Percentiles rank a stretch among this genome's conserved stretches.
phyloP scores from a whole-genome alignment of 345 rosid genomes.

The Syzygium aromaticum region DNA sequence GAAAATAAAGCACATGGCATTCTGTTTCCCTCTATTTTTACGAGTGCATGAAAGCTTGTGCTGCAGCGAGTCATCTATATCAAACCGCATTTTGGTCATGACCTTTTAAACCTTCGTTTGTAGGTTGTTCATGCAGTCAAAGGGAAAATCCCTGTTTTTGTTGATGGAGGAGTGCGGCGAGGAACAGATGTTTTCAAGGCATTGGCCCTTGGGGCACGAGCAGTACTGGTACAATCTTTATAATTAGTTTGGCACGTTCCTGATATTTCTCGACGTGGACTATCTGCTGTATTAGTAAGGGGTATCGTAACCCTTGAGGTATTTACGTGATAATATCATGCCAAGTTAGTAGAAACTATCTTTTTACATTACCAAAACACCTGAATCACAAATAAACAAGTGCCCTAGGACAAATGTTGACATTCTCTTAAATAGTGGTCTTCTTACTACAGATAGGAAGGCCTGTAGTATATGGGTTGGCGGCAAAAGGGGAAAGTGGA shows the following conservation, averaged over 20 bases:
- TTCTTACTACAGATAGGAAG: conserved; percentile 65
- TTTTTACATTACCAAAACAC: background rate
- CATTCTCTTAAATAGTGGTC: background rate
- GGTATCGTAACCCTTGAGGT: background rate
- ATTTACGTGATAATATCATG: background rate
- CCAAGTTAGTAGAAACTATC: background rate
- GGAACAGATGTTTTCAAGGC: conserved; percentile 93
- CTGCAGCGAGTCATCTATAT: background rate
- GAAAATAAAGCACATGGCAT: background rate
- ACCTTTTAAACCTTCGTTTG: background rate
- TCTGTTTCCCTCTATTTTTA: background rate
- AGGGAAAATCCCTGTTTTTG: conserved; percentile 66
- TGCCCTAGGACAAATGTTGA: background rate
- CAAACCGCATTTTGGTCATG: background rate
- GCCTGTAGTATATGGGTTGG: conserved; percentile 65
- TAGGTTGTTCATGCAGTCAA: conserved; percentile 66
- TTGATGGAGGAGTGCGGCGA: conserved; percentile 82
- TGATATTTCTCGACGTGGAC: background rate
- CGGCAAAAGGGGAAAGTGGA: conserved; percentile 71
- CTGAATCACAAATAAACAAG: background rate
- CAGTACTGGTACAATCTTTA: conserved; percentile 57
- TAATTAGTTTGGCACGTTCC: background rate
- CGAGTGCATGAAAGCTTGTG: background rate
- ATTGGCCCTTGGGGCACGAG: conserved; percentile 82
- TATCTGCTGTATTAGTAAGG: background rate